These are phyloP conservation scores for Biscogniauxia mediterranea DNA, from an alignment of 2,329 filamentous ascomycete species.

Conservation along the genomic window DNA sequence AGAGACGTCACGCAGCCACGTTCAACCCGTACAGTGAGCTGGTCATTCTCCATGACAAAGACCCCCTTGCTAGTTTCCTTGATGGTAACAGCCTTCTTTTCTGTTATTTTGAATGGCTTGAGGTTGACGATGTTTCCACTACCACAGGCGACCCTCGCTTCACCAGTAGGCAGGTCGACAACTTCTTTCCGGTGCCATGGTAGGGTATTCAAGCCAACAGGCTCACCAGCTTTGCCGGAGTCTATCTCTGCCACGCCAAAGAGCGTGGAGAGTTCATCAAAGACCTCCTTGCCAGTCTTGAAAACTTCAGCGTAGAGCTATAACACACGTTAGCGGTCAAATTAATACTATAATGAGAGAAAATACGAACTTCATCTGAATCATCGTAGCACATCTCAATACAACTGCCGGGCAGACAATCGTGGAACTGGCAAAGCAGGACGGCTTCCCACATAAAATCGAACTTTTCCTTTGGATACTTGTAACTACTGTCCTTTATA, in stretches of 20 bases:
- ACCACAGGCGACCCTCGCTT: slow-evolving; percentile 56
- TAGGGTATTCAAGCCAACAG: slow-evolving; percentile 77
- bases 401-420: slow-evolving; percentile 89
- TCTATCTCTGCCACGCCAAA: slow-evolving; percentile 59
- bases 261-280: slow-evolving; percentile 66
- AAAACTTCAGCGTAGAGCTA: slow-evolving; percentile 82
- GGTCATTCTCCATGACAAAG: slow-evolving; percentile 77
- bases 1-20: slow-evolving; percentile 81
- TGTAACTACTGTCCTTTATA: slow-evolving; percentile 69
- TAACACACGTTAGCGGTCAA: slow-evolving; percentile 4
- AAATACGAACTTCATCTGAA: slow-evolving; percentile 66
- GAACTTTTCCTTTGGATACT: slow-evolving; percentile 90
- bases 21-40: slow-evolving; percentile 70
- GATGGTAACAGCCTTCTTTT: slow-evolving; percentile 50
- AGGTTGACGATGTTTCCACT: slow-evolving; percentile 52
- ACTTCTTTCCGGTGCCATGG: slow-evolving; percentile 81
- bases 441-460: slow-evolving; percentile 95
- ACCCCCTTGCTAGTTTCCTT: slow-evolving; percentile 54
- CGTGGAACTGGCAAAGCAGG: slow-evolving; percentile 94
- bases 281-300: slow-evolving; percentile 67
- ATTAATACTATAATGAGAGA: not conserved
- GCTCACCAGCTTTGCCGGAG: slow-evolving; percentile 41
- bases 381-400: slow-evolving; percentile 99
- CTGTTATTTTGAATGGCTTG: slow-evolving; percentile 46
- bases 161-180: slow-evolving; percentile 57